Conservation (phyloP, 805 yeast species). For the Dipodascopsis uninucleata region DNA sequence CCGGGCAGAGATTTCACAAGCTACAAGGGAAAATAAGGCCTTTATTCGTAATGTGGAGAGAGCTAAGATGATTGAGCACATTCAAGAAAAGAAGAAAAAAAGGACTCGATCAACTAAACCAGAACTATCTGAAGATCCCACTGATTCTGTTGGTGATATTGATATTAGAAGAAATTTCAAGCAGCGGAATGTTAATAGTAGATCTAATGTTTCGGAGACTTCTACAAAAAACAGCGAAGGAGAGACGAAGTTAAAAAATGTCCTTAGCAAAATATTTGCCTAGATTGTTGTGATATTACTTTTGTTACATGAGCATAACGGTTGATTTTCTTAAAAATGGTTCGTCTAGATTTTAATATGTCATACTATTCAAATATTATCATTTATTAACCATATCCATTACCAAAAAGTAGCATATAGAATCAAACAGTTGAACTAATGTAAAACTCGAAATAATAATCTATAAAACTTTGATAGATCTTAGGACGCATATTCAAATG, state of each 20-base stretch:
- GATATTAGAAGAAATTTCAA: slow-evolving; percentile 57
- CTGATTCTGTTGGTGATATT: slow-evolving; percentile 30
- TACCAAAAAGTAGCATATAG: too few relatives aligned
- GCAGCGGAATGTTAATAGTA: slow-evolving; percentile 58
- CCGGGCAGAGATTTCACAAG: slow-evolving; percentile 84
- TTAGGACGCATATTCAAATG: too few relatives aligned
- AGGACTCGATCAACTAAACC: slow-evolving; percentile 36
- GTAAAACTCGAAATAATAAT: too few relatives aligned
- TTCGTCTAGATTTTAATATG: neutral
- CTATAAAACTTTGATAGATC: too few relatives aligned
- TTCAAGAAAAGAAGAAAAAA: slow-evolving; percentile 49
- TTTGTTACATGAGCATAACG: neutral
- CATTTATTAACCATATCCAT: too few relatives aligned
- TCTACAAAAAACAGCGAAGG: slow-evolving; percentile 4
- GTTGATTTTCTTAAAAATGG: neutral
- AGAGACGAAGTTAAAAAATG: slow-evolving; percentile 27
- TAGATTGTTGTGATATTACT: neutral
- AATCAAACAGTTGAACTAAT: too few relatives aligned
- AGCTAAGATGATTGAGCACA: slow-evolving; percentile 73
- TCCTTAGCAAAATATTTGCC: slow-evolving; percentile 30
- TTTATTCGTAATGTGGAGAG: slow-evolving; percentile 81
- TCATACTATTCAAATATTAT: too few relatives aligned
- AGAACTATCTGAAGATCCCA: slow-evolving; percentile 29
- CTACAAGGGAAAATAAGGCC: slow-evolving; percentile 77
- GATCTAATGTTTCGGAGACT: slow-evolving; percentile 6